Conservation (phyloP, 441 rosid species). For the Brassica balearica region DNA sequence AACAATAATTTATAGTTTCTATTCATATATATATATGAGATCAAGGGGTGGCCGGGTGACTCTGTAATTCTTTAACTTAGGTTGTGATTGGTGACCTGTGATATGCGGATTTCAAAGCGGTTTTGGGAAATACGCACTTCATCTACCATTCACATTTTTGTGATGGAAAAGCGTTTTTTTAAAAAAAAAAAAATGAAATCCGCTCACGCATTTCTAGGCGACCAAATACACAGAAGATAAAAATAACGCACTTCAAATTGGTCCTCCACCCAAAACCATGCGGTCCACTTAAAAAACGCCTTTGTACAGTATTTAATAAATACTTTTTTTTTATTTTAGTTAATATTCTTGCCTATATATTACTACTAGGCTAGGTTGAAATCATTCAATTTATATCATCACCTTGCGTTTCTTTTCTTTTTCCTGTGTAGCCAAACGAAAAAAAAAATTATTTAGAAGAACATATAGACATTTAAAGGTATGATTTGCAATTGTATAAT, state of each 20-base stretch:
- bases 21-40: too few relatives aligned
- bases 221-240: too few relatives aligned
- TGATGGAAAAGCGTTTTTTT: too few relatives aligned
- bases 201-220: too few relatives aligned
- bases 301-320: neutral
- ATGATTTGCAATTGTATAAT: neutral
- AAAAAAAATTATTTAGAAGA: too few relatives aligned
- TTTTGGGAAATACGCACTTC: too few relatives aligned
- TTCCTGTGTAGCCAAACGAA: neutral
- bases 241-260: too few relatives aligned
- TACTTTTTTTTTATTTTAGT: too few relatives aligned
- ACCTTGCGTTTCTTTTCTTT: neutral
- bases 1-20: neutral
- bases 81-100: too few relatives aligned
- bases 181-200: too few relatives aligned
- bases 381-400: neutral
- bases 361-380: neutral
- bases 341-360: neutral
- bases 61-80: neutral
- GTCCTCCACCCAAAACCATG: neutral
- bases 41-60: neutral
- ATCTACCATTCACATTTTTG: too few relatives aligned
- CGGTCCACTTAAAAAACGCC: neutral
- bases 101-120: too few relatives aligned
- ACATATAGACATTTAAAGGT: neutral